Conservation (phyloP, 139 green algal genomes). For the Zygnema circumcarinatum region DNA sequence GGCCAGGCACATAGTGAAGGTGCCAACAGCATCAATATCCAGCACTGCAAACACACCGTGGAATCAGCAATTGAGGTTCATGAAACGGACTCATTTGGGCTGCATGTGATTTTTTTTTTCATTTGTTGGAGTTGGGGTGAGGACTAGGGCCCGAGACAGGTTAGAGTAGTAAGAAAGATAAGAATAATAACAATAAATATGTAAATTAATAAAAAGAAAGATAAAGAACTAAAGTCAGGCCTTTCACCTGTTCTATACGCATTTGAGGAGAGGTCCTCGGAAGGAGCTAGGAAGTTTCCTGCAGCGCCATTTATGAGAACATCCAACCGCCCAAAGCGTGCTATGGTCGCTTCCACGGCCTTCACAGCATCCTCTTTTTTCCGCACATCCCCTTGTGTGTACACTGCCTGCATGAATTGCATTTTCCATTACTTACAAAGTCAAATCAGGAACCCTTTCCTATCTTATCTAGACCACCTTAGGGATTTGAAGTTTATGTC, state of each 20-base stretch:
- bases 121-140: conserved; percentile 10
- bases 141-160: not conserved
- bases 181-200: conserved; percentile 27
- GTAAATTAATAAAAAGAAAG: too few species aligned
- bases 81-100: too few species aligned
- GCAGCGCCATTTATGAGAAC: conserved; percentile 95
- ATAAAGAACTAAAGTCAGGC: not conserved
- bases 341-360: conserved; percentile 63
- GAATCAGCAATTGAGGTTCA: not conserved
- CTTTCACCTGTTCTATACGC: conserved; percentile 73
- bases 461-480: too few species aligned
- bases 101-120: not conserved
- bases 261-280: conserved; percentile 83
- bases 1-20: conserved; percentile 86
- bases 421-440: too few species aligned
- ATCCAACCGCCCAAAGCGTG: conserved; percentile 73
- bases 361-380: conserved; percentile 73
- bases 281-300: conserved; percentile 80
- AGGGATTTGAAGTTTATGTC: too few species aligned
- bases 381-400: conserved; percentile 80
- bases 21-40: conserved; percentile 94
- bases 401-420: conserved; percentile 42
- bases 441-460: too few species aligned
- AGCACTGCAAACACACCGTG: conserved; percentile 73
- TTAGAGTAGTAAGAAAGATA: not conserved